These are phyloP conservation scores for Coemansia sp. DNA, from an alignment of 371 early-diverging fungal genomes.

Conservation along the genomic window DNA sequence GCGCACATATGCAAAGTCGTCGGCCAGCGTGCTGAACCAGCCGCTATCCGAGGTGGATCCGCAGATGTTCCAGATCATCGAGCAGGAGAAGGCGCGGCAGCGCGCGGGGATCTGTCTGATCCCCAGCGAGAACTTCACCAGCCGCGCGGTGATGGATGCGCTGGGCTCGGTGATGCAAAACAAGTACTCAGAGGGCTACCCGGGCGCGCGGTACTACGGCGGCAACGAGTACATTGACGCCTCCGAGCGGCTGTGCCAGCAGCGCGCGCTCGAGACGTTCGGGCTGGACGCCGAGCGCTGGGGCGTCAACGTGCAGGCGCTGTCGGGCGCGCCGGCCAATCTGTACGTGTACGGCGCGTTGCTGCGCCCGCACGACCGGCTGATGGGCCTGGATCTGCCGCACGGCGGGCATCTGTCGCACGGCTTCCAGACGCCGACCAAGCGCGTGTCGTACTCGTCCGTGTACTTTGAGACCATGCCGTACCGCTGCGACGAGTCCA, in stretches of 20 bases:
- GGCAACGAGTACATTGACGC: conserved; percentile 98
- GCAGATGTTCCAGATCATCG: conserved; percentile 92
- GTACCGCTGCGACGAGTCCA: conserved; percentile 89
- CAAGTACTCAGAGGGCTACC: conserved; percentile 99
- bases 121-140: conserved; percentile 99
- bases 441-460: conserved; percentile 97
- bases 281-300: conserved; percentile 83
- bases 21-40: conserved; percentile 58
- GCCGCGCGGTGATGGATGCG: conserved; percentile 94
- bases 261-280: conserved; percentile 95
- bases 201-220: conserved; percentile 98
- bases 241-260: conserved; percentile 94
- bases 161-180: conserved; percentile 98
- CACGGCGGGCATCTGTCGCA: conserved; percentile 99
- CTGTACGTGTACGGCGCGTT: conserved; percentile 96
- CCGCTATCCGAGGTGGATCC: conserved; percentile 79
- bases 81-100: conserved; percentile 96
- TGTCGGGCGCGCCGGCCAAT: conserved; percentile 98
- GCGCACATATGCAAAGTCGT: conserved; percentile 21
- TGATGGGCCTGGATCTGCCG: conserved; percentile 99
- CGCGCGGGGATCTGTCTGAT: conserved; percentile 91
- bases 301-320: conserved; percentile 98
- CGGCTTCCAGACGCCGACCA: conserved; percentile 97
- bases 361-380: conserved; percentile 95
- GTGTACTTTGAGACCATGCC: conserved; percentile 97